These are phyloP conservation scores for Melastoma candidum DNA, from an alignment of 441 rosid genomes.

Conservation along the genomic window DNA sequence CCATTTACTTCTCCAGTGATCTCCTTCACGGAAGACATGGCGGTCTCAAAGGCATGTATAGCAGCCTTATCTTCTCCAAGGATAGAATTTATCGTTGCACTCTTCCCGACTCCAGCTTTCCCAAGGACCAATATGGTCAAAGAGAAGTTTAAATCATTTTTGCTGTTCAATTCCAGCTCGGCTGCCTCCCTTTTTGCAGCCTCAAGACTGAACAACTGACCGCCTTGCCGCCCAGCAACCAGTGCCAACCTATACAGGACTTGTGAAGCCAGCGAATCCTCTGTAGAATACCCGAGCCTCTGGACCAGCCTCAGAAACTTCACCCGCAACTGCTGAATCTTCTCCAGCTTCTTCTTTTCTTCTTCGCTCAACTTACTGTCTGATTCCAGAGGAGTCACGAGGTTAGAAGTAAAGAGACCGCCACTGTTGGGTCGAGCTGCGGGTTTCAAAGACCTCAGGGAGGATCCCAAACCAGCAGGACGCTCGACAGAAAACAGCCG, in stretches of 20 bases:
- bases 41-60: conserved; percentile 66
- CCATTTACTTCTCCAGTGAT: conserved; percentile 63
- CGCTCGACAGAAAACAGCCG: conserved; percentile 87
- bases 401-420: conserved; percentile 39
- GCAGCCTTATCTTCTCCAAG: conserved; percentile 58
- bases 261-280: conserved; percentile 71
- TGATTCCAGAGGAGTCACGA: conserved; percentile 30
- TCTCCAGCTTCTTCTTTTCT: conserved; percentile 66
- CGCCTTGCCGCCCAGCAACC: conserved; percentile 68
- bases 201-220: conserved; percentile 64
- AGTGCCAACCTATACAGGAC: conserved; percentile 72
- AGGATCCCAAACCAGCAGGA: conserved; percentile 87
- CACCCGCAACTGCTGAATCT: conserved; percentile 64
- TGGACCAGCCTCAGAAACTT: conserved; percentile 83
- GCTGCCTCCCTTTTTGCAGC: conserved; percentile 63
- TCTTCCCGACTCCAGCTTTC: conserved; percentile 92
- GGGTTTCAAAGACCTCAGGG: conserved; percentile 55
- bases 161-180: conserved; percentile 60
- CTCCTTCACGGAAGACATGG: conserved; percentile 60
- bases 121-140: conserved; percentile 81
- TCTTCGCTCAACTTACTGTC: conserved; percentile 66
- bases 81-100: conserved; percentile 83
- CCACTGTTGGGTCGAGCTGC: conserved; percentile 50
- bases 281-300: conserved; percentile 66
- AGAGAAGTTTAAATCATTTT: conserved; percentile 53